Evolutionary conservation across 495 filamentous ascomycete genomes (phyloP).

Genomic region (Bacidia rubella): DNA sequence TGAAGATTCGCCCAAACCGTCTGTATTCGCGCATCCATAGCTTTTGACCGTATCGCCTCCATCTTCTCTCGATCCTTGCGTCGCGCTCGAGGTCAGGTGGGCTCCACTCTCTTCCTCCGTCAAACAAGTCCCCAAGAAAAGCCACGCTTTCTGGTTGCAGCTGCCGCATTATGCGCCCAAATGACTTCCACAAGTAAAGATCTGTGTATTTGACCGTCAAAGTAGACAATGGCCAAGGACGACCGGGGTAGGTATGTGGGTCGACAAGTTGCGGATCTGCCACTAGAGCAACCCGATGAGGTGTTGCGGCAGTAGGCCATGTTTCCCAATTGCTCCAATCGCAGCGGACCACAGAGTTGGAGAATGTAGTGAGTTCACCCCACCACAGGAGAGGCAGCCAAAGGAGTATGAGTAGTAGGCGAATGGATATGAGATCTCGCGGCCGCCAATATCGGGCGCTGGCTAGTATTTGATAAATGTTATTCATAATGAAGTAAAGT

Average conservation of each 20-base stretch:
- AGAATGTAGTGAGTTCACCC: conserved; percentile 74
- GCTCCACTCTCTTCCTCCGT: conserved; percentile 92
- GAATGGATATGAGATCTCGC: conserved; percentile 25
- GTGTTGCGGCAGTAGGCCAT: conserved; percentile 66
- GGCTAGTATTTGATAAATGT: neutral
- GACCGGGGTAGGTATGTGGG: conserved; percentile 87
- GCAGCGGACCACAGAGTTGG: conserved; percentile 53
- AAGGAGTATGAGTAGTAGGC: conserved; percentile 49
- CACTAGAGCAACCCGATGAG: conserved; percentile 76
- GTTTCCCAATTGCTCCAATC: conserved; percentile 78
- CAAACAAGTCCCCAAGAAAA: conserved; percentile 92
- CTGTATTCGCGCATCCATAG: conserved; percentile 77
- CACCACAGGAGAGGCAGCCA: conserved; percentile 76
- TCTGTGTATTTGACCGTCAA: conserved; percentile 76
- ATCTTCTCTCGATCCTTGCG: conserved; percentile 38
- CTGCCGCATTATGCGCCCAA: conserved; percentile 50
- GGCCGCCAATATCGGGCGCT: conserved; percentile 2
- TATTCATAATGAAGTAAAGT: neutral
- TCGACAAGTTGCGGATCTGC: conserved; percentile 98
- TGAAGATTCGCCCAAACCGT: conserved; percentile 68
- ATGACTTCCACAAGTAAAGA: conserved; percentile 72
- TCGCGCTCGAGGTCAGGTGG: conserved; percentile 38
- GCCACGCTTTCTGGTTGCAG: conserved; percentile 70
- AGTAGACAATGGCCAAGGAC: conserved; percentile 75
- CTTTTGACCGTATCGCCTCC: conserved; percentile 57